Conservation (phyloP, 495 filamentous ascomycete species). For the Daldinia caldariorum region DNA sequence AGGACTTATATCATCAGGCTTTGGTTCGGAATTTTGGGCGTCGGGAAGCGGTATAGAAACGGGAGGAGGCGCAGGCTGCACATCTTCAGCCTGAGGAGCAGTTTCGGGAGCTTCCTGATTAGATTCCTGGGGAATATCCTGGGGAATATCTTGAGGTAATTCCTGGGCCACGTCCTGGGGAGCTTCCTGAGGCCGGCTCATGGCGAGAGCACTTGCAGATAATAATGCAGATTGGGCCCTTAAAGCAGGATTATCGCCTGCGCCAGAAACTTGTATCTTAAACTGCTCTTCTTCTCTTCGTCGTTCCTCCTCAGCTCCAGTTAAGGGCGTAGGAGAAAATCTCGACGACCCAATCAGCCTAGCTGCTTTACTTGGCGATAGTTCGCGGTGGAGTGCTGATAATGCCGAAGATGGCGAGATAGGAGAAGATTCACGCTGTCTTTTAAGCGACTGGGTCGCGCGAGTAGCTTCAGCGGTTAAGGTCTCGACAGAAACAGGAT, state of each 20-base stretch:
- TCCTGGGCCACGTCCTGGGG: slow-evolving; percentile 42
- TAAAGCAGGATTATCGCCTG: slow-evolving; percentile 64
- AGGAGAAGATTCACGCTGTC: slow-evolving; percentile 59
- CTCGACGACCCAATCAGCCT: slow-evolving; percentile 60
- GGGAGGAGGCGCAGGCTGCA: slow-evolving; percentile 37
- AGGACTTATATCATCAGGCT: slow-evolving; percentile 51
- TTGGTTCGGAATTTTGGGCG: slow-evolving; percentile 43
- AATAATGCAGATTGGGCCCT: slow-evolving; percentile 64
- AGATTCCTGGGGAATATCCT: slow-evolving; percentile 32
- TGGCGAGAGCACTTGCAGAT: slow-evolving; percentile 57
- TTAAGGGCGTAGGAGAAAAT: slow-evolving; percentile 59
- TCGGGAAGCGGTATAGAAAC: slow-evolving; percentile 51
- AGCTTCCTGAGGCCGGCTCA: slow-evolving; percentile 62
- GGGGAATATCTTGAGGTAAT: slow-evolving; percentile 36
- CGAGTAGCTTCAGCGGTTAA: slow-evolving; percentile 49
- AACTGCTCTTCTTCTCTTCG: slow-evolving; percentile 61
- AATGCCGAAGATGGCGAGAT: slow-evolving; percentile 50
- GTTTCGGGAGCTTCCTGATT: slow-evolving; percentile 30
- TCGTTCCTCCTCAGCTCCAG: slow-evolving; percentile 66
- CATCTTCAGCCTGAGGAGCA: slow-evolving; percentile 34
- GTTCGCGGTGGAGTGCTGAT: slow-evolving; percentile 50
- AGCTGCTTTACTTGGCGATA: slow-evolving; percentile 64
- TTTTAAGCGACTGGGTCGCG: slow-evolving; percentile 58
- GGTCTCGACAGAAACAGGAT: slow-evolving; percentile 47
- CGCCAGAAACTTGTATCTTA: slow-evolving; percentile 48